Base-by-base conservation (phyloP, 495 filamentous ascomycete genomes). In the Schizothecium vesticola region DNA sequence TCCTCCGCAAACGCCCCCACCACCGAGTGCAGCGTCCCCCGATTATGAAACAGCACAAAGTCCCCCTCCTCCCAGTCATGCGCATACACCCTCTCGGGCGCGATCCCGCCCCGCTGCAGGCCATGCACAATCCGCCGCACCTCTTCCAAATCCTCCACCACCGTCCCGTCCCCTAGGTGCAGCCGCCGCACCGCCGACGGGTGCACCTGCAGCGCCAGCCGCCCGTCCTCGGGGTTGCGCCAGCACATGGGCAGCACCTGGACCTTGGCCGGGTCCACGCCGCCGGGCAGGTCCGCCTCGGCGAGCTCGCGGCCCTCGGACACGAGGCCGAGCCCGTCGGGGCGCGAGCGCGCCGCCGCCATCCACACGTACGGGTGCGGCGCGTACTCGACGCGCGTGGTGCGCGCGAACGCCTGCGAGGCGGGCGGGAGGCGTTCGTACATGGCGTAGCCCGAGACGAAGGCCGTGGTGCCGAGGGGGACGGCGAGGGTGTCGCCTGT, bases 331-430 rank as follows among this genome's bases (percentile, higher is more conserved):
- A 92, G 84, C 0, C 90, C 90, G 61, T 87, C 87, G 24, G 88
- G 81, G 6, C 84, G 87, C 56, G 88, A 87, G 65, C 83, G 85
- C 12, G 89, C 87, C 25, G 79, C 76, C 64, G 81, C 85, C 87
- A 92, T 92, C 90, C 90, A 92, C 70, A 92, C 86, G 78, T 92
- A 91, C 59, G 90, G 90, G 67, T 92, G 90, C 31, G 90, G 85
- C 0, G 90, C 89, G 68, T 92, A 92, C 79, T 91, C 88, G 24
- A 92, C 81, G n/a, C 81, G 82, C 61, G 88, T 87, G 13, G 80
- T 82, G 16, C 83, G 83, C 19, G 82, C 89, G 70, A 92, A 90
- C 61, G 85, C 82, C 74, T 90, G 86, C 65, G 92, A 89, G 36
- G 84, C 81, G 0, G 84, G 80, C 22, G 86, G 88, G 0, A 92